A percentile compares a stretch with the other conserved stretches of the same genome.
Conservation (phyloP, 768 basidiomycete genomes). For the Boletus pseudo-olivaceus region DNA sequence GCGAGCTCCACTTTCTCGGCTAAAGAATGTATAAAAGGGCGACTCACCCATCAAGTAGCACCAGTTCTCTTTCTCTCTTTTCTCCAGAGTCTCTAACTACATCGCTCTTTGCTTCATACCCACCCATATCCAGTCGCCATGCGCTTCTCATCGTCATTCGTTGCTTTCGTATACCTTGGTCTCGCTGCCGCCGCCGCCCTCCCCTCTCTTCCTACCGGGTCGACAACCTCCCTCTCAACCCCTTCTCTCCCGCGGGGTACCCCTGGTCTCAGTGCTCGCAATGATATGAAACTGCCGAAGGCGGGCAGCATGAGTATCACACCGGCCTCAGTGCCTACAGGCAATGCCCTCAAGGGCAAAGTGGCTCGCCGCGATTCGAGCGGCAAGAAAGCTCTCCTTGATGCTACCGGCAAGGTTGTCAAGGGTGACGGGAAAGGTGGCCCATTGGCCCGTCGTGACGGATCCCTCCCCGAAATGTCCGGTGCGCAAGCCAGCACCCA, state of each 20-base stretch:
- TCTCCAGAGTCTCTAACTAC: too few species aligned
- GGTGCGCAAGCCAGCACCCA: too few species aligned
- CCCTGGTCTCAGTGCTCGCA: neutral
- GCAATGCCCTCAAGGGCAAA: too few species aligned
- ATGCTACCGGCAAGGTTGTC: too few species aligned
- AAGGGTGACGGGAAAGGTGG: too few species aligned
- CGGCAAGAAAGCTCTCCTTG: too few species aligned
- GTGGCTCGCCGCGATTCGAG: too few species aligned
- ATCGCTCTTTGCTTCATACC: neutral
- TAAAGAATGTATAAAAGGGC: neutral
- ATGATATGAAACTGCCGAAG: neutral
- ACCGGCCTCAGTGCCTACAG: too few species aligned
- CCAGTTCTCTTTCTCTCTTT: neutral
- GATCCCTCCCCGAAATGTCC: too few species aligned
- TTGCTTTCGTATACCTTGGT: slow-evolving; percentile 2
- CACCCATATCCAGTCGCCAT: neutral
- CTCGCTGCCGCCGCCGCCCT: neutral
- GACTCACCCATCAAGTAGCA: neutral
- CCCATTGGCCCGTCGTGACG: too few species aligned
- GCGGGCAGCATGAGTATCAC: too few species aligned
- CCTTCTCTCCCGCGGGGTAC: too few species aligned
- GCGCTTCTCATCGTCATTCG: slow-evolving; percentile 4
- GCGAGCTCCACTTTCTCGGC: neutral
- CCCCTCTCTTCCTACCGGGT: neutral
- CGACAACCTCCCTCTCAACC: neutral